phyloP scores from a whole-genome alignment of 768 basidiomycete species.

The Daedaleopsis sinensis region DNA sequence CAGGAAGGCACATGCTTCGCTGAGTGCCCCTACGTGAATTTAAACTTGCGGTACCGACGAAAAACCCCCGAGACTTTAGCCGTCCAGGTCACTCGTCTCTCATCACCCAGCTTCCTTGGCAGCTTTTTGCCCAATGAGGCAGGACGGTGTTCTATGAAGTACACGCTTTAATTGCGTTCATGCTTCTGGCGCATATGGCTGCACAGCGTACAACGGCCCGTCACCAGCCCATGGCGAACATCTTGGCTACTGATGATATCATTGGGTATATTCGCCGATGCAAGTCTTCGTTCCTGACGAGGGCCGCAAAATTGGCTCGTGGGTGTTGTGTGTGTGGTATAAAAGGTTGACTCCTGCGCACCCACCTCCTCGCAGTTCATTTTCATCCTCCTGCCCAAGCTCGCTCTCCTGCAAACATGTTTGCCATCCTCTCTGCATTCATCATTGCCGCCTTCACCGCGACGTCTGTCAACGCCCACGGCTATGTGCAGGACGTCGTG shows the following conservation, averaged over 20 bases:
- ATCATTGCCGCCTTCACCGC: not conserved
- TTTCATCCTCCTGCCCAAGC: not conserved
- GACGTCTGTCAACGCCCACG: conserved; percentile 35
- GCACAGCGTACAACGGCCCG: too few species aligned
- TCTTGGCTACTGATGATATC: too few species aligned
- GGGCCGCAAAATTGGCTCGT: too few species aligned
- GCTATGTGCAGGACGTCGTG: conserved; percentile 44
- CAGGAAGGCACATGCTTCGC: too few species aligned
- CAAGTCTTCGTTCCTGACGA: too few species aligned
- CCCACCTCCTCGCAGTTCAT: not conserved
- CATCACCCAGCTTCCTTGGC: not conserved
- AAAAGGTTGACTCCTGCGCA: not conserved
- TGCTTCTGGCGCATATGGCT: not conserved
- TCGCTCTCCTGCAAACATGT: not conserved
- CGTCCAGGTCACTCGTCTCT: not conserved
- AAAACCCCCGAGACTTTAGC: not conserved
- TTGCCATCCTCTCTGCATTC: not conserved
- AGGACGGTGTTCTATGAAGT: not conserved
- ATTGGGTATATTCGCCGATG: too few species aligned
- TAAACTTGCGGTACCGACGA: not conserved
- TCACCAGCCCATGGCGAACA: too few species aligned
- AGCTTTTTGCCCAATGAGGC: not conserved
- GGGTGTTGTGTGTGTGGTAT: too few species aligned
- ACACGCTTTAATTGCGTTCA: not conserved
- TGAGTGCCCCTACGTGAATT: too few species aligned